Evolutionary conservation across 768 basidiomycete genomes (phyloP), one percentile per base, ranked within the genome.

Genomic region (Pisolithus orientalis): DNA sequence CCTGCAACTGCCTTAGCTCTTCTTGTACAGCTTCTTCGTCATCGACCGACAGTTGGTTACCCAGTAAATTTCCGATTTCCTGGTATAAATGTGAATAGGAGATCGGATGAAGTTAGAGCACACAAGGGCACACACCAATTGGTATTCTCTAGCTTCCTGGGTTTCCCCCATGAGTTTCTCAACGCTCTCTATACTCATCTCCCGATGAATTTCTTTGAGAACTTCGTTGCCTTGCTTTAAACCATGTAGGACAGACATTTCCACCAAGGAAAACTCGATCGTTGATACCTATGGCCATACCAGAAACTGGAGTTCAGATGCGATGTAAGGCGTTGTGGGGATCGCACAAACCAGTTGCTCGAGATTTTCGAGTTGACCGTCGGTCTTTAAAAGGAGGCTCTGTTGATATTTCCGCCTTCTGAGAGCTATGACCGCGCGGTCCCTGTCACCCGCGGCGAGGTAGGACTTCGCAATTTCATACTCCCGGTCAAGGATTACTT

Each of bases 371-470:
- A 98, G 71, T 64, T 99, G 96, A 5, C 74, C 74, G 64, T 98
- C 95, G 0, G 96, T 98, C 78, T 90, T 94, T 11, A 75, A 57
- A 16, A 99, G 74, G 37, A 99, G 72, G 52, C 83, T 76, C 65
- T 97, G 90, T 63, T 98, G 96, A 64, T 96, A 97, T 71, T 97
- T 98, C 55, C 91, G 80, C 62, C 87, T 82, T 51, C 96, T 81
- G 43, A 99, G 75, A 1, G 96, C 93, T 57, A 88, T 81, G 51
- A 93, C 68, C 5, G 96, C 96, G 34, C 90, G 78, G 53, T 91
- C 87, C 71, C 92, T 94, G 68, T 90, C 80, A 2, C 94, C 94
- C 7, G 78, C 75, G 27, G 77, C 78, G 6, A 99, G 76, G 54
- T 94, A 88, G 44, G 82, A 74, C 67, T 82, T 90, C 21, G 96